These are phyloP conservation scores for Lotmaria passim DNA, from an alignment of 208 protist genomes.

Conservation along the genomic window DNA sequence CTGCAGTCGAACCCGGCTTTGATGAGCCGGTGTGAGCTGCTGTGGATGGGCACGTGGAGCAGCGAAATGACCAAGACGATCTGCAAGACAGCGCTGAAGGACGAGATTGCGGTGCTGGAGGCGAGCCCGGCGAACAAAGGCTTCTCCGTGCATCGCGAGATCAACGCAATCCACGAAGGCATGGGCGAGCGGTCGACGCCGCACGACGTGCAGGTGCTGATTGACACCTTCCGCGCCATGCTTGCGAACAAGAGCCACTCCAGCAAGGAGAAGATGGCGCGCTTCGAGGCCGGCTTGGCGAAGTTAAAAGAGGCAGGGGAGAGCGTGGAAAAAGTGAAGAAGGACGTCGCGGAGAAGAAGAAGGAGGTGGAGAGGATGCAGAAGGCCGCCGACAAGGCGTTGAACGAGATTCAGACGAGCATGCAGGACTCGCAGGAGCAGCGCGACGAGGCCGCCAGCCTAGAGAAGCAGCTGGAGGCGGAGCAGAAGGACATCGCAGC, in stretches of 20 bases:
- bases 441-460: slow-evolving; percentile 84
- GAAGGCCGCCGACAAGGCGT: slow-evolving; percentile 92
- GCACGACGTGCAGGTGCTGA: slow-evolving; percentile 83
- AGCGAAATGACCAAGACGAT: slow-evolving; percentile 82
- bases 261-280: slow-evolving; percentile 73
- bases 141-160: slow-evolving; percentile 84
- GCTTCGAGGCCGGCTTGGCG: slow-evolving; percentile 89
- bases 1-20: slow-evolving; percentile 96
- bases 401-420: slow-evolving; percentile 94
- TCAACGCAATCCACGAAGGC: slow-evolving; percentile 86
- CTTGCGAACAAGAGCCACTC: slow-evolving; percentile 77
- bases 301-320: slow-evolving; percentile 95
- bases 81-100: slow-evolving; percentile 79
- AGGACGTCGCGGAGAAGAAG: slow-evolving; percentile 89
- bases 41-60: slow-evolving; percentile 96
- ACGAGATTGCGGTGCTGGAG: slow-evolving; percentile 75
- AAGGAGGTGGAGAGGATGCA: slow-evolving; percentile 93
- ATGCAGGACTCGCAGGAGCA: slow-evolving; percentile 95
- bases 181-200: slow-evolving; percentile 73
- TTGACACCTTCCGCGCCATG: slow-evolving; percentile 85
- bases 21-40: slow-evolving; percentile 92
- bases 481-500: slow-evolving; percentile 89
- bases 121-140: slow-evolving; percentile 66
- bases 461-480: slow-evolving; percentile 87
- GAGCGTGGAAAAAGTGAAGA: slow-evolving; percentile 91